Evolutionary conservation across 2,329 filamentous ascomycete genomes (phyloP).

Genomic region (Fonsecaea pedrosoi): DNA sequence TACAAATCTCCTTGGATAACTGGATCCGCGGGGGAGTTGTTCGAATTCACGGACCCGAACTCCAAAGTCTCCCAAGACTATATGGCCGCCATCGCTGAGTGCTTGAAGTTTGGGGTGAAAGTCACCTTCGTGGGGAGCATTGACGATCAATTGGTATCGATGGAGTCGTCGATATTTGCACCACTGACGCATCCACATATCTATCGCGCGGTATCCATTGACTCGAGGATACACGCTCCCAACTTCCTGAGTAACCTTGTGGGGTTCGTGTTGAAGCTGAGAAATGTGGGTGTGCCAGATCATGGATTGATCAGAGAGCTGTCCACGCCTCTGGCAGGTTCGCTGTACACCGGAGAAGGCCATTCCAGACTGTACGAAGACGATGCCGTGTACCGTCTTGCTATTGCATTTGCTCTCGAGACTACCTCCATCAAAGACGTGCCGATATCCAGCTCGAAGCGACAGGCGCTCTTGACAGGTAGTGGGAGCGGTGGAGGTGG

Average conservation of each 20-base stretch:
- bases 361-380: constrained; percentile 95
- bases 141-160: constrained; percentile 91
- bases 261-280: constrained; percentile 89
- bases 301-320: constrained; percentile 93
- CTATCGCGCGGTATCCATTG: constrained; percentile 93
- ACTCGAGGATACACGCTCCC: constrained; percentile 87
- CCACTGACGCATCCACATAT: constrained; percentile 89
- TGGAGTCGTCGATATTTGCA: constrained; percentile 91
- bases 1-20: constrained; percentile 90
- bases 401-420: constrained; percentile 74
- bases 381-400: constrained; percentile 79
- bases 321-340: constrained; percentile 85
- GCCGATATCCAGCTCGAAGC: constrained; percentile 55
- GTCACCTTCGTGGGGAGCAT: constrained; percentile 92
- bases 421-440: constrained; percentile 64
- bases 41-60: constrained; percentile 84
- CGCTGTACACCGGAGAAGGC: constrained; percentile 87
- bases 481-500: not conserved
- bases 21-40: constrained; percentile 89
- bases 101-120: constrained; percentile 78
- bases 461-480: constrained; percentile 46
- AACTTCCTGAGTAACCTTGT: constrained; percentile 94
- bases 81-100: constrained; percentile 73
- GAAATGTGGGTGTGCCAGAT: constrained; percentile 90
- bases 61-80: constrained; percentile 85